Evolutionary conservation across 257 asterid genomes (phyloP).

Genomic region (Fraxinus pennsylvanica): DNA sequence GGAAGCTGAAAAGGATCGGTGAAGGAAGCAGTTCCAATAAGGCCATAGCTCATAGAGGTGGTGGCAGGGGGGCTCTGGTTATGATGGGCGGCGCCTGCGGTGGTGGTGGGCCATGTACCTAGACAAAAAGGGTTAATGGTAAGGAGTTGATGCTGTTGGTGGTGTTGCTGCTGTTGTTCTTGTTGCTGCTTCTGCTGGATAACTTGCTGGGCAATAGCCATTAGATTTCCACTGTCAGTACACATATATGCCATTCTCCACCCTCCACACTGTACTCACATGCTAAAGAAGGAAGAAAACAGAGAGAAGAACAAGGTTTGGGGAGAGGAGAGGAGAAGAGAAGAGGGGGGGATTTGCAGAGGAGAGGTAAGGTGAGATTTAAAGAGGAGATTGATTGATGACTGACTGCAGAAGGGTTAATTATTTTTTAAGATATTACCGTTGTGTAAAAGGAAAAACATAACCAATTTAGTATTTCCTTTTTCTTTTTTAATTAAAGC

Average conservation of each 20-base stretch:
- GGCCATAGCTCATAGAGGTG: constrained; percentile 47
- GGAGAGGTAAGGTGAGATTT: neutral
- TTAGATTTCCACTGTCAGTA: constrained; percentile 94
- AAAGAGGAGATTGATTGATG: neutral
- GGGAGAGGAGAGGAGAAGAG: neutral
- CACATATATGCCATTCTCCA: constrained; percentile 89
- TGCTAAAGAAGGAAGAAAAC: neutral
- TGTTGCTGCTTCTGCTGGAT: constrained; percentile 94
- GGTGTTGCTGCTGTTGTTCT: constrained; percentile 73
- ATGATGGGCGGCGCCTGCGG: constrained; percentile 31
- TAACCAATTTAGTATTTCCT: no score
- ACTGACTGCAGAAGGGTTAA: neutral
- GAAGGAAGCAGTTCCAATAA: constrained; percentile 42
- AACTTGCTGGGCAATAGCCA: constrained; percentile 98
- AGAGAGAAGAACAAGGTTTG: neutral
- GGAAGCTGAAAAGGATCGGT: constrained; percentile 78
- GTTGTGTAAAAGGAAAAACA: neutral
- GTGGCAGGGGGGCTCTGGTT: constrained; percentile 37
- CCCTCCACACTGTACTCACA: neutral
- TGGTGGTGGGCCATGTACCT: constrained; percentile 40
- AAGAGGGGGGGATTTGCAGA: neutral
- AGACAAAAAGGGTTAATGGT: constrained; percentile 61
- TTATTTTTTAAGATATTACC: neutral
- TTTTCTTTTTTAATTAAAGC: no score
- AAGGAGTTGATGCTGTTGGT: constrained; percentile 48